phyloP scores from a whole-genome alignment of 1,139 yeast genomes.

The Blastobotrys buckinghamii region DNA sequence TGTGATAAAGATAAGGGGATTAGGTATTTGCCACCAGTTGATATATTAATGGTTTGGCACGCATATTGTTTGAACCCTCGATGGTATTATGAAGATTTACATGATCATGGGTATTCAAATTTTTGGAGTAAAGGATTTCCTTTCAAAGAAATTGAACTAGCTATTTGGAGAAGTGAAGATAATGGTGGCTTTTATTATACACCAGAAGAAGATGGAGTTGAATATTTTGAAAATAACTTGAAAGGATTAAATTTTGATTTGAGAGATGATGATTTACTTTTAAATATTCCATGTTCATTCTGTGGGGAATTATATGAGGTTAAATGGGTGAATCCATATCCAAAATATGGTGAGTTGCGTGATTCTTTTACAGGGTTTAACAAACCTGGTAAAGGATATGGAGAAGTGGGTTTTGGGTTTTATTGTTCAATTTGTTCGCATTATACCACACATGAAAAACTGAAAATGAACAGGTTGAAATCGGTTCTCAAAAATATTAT shows the following conservation, averaged over 20 bases:
- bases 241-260: neutral
- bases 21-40: slow-evolving; percentile 33
- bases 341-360: too few species aligned
- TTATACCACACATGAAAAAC: slow-evolving; percentile 5
- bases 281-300: too few species aligned
- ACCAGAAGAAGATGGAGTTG: slow-evolving; percentile 16
- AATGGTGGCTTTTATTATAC: slow-evolving; percentile 17
- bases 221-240: slow-evolving; percentile 5
- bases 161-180: slow-evolving; percentile 16
- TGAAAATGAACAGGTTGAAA: slow-evolving; percentile 10
- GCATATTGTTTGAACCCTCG: slow-evolving; percentile 33
- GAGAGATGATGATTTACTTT: neutral
- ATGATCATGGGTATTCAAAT: slow-evolving; percentile 1
- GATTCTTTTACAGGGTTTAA: too few species aligned
- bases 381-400: neutral
- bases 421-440: slow-evolving; percentile 6
- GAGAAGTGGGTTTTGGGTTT: slow-evolving; percentile 2
- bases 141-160: slow-evolving; percentile 24
- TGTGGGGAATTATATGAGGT: too few species aligned
- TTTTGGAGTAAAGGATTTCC: neutral
- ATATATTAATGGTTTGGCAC: slow-evolving; percentile 42
- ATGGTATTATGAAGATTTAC: slow-evolving; percentile 32
- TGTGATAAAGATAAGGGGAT: neutral
- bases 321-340: too few species aligned
- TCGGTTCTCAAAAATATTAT: too few species aligned